Conservation (phyloP, 148 eudicot genomes). For the Salicornia ramosissima region DNA sequence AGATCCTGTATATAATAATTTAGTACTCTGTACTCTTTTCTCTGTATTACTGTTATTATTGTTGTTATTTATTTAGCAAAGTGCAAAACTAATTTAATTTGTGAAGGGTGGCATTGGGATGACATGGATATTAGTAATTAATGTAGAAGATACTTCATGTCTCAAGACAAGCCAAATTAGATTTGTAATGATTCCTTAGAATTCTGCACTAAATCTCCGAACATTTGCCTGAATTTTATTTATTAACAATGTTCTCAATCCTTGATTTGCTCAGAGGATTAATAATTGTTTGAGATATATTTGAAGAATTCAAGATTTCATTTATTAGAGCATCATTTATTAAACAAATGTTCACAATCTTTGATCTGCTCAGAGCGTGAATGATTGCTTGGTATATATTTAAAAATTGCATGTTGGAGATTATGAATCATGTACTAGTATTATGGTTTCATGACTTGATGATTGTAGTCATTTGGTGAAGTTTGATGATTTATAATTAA, state of each 20-base stretch:
- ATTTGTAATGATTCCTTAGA: background rate
- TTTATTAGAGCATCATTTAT: too few relatives aligned
- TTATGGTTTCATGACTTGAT: slow-evolving; percentile 8
- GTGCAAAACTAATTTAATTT: background rate
- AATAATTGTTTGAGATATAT: background rate
- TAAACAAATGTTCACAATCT: slow-evolving; percentile 5
- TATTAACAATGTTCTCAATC: slow-evolving; percentile 7
- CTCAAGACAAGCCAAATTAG: background rate
- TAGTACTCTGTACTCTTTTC: too few relatives aligned
- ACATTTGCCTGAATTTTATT: background rate
- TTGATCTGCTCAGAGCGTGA: background rate
- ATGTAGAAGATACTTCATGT: slow-evolving; percentile 2
- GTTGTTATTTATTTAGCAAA: too few relatives aligned
- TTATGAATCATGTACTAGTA: background rate
- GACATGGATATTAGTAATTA: background rate
- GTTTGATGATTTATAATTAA: background rate
- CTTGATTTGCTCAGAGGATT: background rate
- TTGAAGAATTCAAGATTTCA: too few relatives aligned
- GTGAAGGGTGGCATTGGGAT: background rate
- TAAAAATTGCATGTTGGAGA: background rate
- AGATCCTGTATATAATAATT: background rate
- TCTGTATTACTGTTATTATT: too few relatives aligned
- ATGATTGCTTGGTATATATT: background rate
- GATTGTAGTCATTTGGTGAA: background rate
- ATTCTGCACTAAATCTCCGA: background rate